Conservation (phyloP, 202 grass and related monocot species). For the Saccharum hybrid region DNA sequence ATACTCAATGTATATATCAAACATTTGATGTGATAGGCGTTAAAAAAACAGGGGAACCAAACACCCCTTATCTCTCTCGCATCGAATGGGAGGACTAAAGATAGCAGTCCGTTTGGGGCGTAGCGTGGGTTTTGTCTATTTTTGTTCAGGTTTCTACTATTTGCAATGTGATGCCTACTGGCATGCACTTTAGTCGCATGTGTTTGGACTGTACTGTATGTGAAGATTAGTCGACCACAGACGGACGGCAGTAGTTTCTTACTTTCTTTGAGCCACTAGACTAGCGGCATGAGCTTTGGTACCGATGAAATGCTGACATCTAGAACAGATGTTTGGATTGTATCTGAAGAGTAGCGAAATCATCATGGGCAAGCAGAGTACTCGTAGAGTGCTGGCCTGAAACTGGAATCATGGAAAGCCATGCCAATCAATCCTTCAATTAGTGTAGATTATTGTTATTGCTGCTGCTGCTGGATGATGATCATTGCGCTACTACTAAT, state of each 20-base stretch:
- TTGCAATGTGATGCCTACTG: background rate
- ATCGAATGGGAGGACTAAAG: background rate
- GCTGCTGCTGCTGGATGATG: background rate
- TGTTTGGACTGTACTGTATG: constrained; percentile 5
- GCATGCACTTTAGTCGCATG: background rate
- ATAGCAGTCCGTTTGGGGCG: background rate
- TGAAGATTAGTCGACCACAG: background rate
- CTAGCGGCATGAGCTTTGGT: background rate
- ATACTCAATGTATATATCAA: too few species aligned
- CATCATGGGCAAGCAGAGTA: background rate
- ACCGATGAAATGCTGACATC: background rate
- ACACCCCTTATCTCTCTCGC: too few species aligned
- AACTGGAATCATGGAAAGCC: constrained; percentile 25
- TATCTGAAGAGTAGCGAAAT: background rate
- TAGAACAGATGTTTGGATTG: background rate
- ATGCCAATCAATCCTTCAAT: background rate
- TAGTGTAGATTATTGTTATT: background rate
- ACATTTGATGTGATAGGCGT: too few species aligned
- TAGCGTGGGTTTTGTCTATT: background rate
- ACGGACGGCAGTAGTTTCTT: background rate
- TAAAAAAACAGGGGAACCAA: too few species aligned
- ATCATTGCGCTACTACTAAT: background rate
- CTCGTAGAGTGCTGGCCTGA: background rate
- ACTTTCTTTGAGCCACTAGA: background rate
- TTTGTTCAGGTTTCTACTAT: background rate